Conservation (phyloP, 2,329 filamentous ascomycete species). For the Seiridium cupressi region DNA sequence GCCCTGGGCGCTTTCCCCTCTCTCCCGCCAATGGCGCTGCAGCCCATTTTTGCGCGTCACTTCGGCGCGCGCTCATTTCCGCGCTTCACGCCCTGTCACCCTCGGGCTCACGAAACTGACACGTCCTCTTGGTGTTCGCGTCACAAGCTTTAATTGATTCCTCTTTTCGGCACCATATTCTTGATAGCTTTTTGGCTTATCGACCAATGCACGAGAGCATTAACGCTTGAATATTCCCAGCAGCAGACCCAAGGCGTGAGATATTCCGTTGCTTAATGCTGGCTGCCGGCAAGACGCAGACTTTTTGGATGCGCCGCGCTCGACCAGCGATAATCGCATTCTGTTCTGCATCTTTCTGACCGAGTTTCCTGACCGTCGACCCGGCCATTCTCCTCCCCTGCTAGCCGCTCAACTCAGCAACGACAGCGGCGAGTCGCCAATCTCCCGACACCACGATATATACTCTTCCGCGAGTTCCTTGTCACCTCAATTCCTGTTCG, state of each 20-base stretch:
- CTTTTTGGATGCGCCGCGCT: not conserved
- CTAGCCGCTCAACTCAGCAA: not conserved
- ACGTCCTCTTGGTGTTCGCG: slow-evolving; percentile 22
- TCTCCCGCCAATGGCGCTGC: not conserved
- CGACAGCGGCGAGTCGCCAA: too few species aligned
- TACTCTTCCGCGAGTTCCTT: not conserved
- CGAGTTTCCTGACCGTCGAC: not conserved
- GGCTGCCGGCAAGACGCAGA: not conserved
- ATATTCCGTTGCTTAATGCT: not conserved
- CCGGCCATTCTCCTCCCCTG: not conserved
- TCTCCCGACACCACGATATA: too few species aligned
- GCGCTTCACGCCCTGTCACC: slow-evolving; percentile 9
- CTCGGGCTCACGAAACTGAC: slow-evolving; percentile 31
- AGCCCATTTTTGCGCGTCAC: slow-evolving; percentile 10
- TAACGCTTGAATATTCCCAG: not conserved
- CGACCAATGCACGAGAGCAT: not conserved
- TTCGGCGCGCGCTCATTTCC: slow-evolving; percentile 11
- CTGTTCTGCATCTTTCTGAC: not conserved
- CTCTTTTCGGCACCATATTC: not conserved
- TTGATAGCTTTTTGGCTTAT: slow-evolving; percentile 14
- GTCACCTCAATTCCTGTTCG: not conserved
- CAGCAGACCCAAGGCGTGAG: not conserved
- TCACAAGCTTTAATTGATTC: slow-evolving; percentile 29
- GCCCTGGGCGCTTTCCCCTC: not conserved
- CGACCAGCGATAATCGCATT: not conserved